phyloP scores from a whole-genome alignment of 345 rosid species.

The Eucalyptus pauciflora region DNA sequence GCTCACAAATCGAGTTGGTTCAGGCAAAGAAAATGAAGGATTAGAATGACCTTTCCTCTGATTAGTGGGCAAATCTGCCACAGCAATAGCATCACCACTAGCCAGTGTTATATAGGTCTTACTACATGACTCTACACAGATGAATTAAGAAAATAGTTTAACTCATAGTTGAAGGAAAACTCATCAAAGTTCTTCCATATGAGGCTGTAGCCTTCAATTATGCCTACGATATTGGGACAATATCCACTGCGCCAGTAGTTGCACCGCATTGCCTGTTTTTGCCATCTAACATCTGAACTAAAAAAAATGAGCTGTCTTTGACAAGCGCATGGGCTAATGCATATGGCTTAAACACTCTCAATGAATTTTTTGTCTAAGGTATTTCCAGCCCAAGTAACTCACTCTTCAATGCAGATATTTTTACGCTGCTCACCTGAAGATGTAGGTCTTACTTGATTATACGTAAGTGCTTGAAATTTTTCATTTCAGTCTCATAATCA shows the following conservation, averaged over 20 bases:
- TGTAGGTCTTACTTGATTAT: background rate
- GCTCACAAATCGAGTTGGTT: background rate
- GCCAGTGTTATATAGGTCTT: background rate
- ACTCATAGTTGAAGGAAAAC: background rate
- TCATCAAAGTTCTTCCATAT: background rate
- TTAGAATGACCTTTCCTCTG: background rate
- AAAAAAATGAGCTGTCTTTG: background rate
- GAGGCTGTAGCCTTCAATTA: background rate
- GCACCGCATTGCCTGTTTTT: background rate
- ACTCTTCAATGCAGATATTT: background rate
- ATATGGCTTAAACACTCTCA: background rate
- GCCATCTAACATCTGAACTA: background rate
- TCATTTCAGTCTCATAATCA: background rate
- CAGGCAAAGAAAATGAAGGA: background rate
- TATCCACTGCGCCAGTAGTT: background rate
- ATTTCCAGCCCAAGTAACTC: background rate
- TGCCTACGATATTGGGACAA: background rate
- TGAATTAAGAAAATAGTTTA: background rate
- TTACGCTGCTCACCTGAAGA: background rate
- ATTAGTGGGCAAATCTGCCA: background rate
- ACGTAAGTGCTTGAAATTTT: background rate
- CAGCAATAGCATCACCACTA: background rate
- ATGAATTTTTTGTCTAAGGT: background rate
- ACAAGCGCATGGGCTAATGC: background rate
- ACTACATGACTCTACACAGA: background rate